Conservation (phyloP, 2,329 filamentous ascomycete species). For the Colletotrichum theobromicola region DNA sequence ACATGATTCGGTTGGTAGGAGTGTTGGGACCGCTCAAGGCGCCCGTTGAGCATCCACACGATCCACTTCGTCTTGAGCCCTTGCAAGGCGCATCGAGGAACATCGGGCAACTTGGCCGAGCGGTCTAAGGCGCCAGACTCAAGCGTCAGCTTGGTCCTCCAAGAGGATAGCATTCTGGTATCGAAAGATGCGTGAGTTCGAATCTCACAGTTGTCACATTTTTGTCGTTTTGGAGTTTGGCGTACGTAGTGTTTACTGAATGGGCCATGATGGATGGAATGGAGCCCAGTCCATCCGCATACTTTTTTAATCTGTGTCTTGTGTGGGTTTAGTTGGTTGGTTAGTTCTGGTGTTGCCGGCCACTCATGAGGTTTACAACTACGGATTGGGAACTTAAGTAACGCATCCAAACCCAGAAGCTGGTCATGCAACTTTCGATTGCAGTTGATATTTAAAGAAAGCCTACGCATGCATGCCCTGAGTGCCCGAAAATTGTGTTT, state of each 20-base stretch:
- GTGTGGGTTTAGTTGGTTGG: neutral
- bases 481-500: neutral
- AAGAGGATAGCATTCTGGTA: conserved; percentile 16
- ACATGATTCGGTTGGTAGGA: too few species aligned
- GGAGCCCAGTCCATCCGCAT: too few species aligned
- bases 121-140: conserved; percentile 23
- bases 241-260: neutral
- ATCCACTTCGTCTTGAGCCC: neutral
- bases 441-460: neutral
- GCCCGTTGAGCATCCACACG: neutral
- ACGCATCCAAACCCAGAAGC: neutral
- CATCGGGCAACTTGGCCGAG: conserved; percentile 19
- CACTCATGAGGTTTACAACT: neutral
- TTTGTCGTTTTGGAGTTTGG: neutral
- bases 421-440: neutral
- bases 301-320: neutral
- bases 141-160: neutral
- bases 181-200: conserved; percentile 22
- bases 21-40: neutral
- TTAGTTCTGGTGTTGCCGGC: too few species aligned
- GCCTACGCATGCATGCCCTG: neutral
- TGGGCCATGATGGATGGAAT: neutral
- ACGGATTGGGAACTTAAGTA: neutral
- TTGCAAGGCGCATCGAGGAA: neutral
- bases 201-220: conserved; percentile 20